These are phyloP conservation scores for Zygosaccharomyces rouxii DNA, from an alignment of 805 yeast species.

Conservation along the genomic window DNA sequence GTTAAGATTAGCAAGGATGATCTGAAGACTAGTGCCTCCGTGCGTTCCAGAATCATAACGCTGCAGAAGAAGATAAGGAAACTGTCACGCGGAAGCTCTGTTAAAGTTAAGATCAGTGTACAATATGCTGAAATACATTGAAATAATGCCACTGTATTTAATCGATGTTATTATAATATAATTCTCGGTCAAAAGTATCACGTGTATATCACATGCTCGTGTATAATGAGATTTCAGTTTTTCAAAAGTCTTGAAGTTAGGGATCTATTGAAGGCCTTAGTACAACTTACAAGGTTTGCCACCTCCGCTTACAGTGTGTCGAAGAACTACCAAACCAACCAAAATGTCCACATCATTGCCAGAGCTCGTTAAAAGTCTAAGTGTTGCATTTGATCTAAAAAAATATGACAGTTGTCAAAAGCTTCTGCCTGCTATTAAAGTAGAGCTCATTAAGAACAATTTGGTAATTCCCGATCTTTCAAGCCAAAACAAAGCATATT, in stretches of 20 bases:
- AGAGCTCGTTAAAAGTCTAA: constrained; percentile 63
- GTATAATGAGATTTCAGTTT: not conserved
- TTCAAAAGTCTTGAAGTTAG: not conserved
- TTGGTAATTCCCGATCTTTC: constrained; percentile 62
- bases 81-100: constrained; percentile 46
- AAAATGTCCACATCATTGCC: constrained; percentile 49
- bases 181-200: not conserved
- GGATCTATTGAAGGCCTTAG: not conserved
- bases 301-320: constrained; percentile 2
- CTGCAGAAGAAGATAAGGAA: constrained; percentile 59
- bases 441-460: constrained; percentile 72
- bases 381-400: constrained; percentile 55
- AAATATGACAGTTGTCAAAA: constrained; percentile 58
- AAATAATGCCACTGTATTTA: not conserved
- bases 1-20: constrained; percentile 48
- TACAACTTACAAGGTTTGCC: constrained; percentile 7
- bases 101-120: constrained; percentile 50
- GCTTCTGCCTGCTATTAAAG: constrained; percentile 66
- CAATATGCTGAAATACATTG: constrained; percentile 37
- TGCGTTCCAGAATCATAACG: constrained; percentile 52
- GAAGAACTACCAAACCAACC: not conserved
- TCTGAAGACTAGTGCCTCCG: constrained; percentile 55
- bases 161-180: not conserved
- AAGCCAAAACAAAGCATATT: constrained; percentile 33
- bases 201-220: not conserved